phyloP scores from a whole-genome alignment of 495 filamentous ascomycete genomes.

The Alectoria sarmentosa region DNA sequence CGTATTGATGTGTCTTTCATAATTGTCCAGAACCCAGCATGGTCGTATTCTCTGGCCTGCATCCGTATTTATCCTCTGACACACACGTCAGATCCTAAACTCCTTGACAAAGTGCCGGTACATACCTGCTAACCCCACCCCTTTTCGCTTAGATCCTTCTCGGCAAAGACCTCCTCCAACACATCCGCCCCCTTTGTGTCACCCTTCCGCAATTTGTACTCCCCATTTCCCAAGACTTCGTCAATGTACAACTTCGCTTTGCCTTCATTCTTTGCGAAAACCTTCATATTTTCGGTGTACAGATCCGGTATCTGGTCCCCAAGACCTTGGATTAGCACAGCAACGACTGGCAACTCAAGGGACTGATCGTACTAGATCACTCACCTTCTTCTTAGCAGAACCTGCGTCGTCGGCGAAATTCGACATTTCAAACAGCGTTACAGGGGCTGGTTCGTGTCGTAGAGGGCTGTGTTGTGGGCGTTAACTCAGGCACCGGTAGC shows the following conservation, averaged over 20 bases:
- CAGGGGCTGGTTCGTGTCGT: neutral
- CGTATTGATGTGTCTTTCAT: neutral
- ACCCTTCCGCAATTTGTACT: neutral
- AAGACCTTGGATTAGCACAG: neutral
- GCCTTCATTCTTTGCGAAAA: neutral
- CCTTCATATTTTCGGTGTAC: neutral
- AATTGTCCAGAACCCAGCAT: neutral
- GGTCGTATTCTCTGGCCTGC: neutral
- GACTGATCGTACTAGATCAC: no score
- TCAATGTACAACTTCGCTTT: neutral
- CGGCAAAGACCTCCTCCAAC: neutral
- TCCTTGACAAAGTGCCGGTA: neutral
- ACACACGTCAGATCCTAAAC: neutral
- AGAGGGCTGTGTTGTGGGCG: neutral
- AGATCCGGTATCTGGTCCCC: neutral
- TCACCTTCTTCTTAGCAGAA: neutral
- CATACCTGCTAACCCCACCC: neutral
- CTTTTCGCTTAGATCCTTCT: neutral
- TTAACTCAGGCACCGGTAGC: neutral
- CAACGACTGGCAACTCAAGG: no score
- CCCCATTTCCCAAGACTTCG: fast-evolving
- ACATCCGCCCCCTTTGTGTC: neutral
- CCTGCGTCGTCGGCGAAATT: no score
- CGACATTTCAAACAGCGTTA: neutral
- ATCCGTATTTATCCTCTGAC: neutral